A percentile compares a stretch with the other conserved stretches of the same genome.
Evolutionary conservation across 306 rosid genomes (phyloP).

Genomic region (Casuarina cunninghamiana): DNA sequence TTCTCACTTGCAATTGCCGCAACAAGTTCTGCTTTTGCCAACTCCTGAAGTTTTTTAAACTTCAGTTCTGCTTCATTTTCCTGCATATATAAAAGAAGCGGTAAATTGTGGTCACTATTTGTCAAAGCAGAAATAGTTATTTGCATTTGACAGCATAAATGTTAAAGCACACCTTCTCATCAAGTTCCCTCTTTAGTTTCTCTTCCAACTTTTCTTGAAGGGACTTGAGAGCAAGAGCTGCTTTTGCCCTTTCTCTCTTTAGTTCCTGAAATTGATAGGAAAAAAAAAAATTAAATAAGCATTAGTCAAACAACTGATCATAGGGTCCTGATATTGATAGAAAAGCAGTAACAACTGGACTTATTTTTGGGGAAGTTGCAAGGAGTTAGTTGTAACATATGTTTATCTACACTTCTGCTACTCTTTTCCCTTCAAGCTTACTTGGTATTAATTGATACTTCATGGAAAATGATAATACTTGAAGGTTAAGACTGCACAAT

Average conservation of each 20-base stretch:
- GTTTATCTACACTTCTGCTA: background rate
- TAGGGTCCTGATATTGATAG: constrained; percentile 9
- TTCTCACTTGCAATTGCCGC: constrained; percentile 86
- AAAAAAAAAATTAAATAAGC: constrained; percentile 1
- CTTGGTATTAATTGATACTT: background rate
- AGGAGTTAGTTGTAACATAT: background rate
- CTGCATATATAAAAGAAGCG: constrained; percentile 47
- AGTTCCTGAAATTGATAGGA: constrained; percentile 54
- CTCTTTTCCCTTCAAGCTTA: background rate
- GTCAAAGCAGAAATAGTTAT: constrained; percentile 14
- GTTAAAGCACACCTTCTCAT: constrained; percentile 61
- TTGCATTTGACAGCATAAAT: constrained; percentile 25
- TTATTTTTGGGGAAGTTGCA: background rate
- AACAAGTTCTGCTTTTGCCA: constrained; percentile 77
- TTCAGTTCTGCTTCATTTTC: constrained; percentile 62
- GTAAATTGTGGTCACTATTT: constrained; percentile 29
- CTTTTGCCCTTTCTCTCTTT: constrained; percentile 80
- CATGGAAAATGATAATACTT: background rate
- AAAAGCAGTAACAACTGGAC: background rate
- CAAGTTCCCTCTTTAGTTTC: constrained; percentile 68
- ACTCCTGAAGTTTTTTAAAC: constrained; percentile 55
- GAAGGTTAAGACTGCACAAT: background rate
- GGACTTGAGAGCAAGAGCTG: constrained; percentile 79
- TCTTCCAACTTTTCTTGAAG: constrained; percentile 89
- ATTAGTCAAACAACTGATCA: constrained; percentile 12